Base-by-base conservation (phyloP, 2,329 filamentous ascomycete genomes). In the Mollisia scopiformis region DNA sequence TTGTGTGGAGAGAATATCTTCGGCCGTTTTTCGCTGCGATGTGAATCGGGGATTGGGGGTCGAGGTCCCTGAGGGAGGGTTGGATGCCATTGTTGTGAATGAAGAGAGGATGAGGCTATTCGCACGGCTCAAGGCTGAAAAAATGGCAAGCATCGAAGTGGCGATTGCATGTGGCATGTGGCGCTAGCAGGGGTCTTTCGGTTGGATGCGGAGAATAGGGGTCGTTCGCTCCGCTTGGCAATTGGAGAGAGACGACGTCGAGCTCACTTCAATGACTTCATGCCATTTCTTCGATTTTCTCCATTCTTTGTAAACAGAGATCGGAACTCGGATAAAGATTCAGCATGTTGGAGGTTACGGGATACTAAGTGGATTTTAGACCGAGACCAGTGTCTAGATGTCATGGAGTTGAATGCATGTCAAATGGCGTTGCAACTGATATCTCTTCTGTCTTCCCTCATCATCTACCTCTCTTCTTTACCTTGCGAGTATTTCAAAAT, bases 1-100 rank as follows among this genome's bases (percentile, higher is more conserved):
- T 52, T 74, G 72, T 7, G 67, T 73, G 23, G 68, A 69, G 25
- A 75, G 72, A 6, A 75, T 65, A 55, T 75, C 73, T 63, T 74
- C 73, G 7, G 71, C 71, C 4, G 72, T 74, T 54, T 71, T 72
- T 23, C 64, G 62, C 53, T 72, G 69, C 0, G 71, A 59, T 1
- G 69, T 72, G 64, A 75, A 75, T 59, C 71, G 72, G 6, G 71
- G 69, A 53, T 72, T 73, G 21, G 72, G 71, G 3, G 72, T 73
- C 2, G 69, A 66, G 23, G 63, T 55, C 21, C 68, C 68, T 13
- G 71, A 73, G 27, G 65, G 39, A 2, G 69, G 59, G 53, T 68
- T 69, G 14, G 70, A 69, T 28, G 66, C 55, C 66, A 68, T 69
- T 16, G 33, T 11, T 62, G 13, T 27, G n/a, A 14, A 19, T n/a